A percentile compares a stretch with the other conserved stretches of the same genome.
phyloP scores from a whole-genome alignment of 371 early-diverging fungal genomes.

The Mucor racemosus region DNA sequence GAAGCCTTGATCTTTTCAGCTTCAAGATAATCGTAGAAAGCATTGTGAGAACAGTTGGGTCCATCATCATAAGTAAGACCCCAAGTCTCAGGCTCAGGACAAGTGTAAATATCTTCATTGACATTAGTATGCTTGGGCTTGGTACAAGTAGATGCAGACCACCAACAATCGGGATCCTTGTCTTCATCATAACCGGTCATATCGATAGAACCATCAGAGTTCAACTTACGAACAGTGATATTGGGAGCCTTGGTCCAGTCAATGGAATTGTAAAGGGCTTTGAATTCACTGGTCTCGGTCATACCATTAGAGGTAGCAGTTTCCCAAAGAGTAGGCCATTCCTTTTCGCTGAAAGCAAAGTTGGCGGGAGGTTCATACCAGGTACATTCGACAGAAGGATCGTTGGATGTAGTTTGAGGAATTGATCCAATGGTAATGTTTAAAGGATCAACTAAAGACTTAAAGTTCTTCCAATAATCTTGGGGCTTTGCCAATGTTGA shows the following conservation, averaged over 20 bases:
- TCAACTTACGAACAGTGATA: conserved; percentile 35
- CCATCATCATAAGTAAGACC: conserved; percentile 73
- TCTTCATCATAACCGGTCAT: conserved; percentile 35
- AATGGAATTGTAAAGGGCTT: conserved; percentile 48
- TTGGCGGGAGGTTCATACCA: conserved; percentile 29
- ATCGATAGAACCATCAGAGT: conserved; percentile 36
- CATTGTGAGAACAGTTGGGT: conserved; percentile 62
- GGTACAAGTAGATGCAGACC: conserved; percentile 52
- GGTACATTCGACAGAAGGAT: conserved; percentile 23
- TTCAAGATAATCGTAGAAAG: conserved; percentile 49
- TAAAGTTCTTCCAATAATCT: conserved; percentile 32
- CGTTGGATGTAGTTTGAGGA: conserved; percentile 29
- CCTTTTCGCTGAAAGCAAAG: conserved; percentile 36
- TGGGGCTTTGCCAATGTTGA: conserved; percentile 21
- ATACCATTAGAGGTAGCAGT: conserved; percentile 55
- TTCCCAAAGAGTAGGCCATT: conserved; percentile 55
- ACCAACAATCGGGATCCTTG: conserved; percentile 59
- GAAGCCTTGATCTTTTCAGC: conserved; percentile 61
- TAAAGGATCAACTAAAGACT: conserved; percentile 24
- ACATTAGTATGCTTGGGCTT: conserved; percentile 41
- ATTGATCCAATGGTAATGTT: conserved; percentile 26
- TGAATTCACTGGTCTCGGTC: conserved; percentile 48
- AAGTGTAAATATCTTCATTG: conserved; percentile 52
- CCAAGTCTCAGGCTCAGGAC: conserved; percentile 62
- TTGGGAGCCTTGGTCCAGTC: conserved; percentile 52